phyloP scores from a whole-genome alignment of 345 rosid species.

The Nasturtium officinale region DNA sequence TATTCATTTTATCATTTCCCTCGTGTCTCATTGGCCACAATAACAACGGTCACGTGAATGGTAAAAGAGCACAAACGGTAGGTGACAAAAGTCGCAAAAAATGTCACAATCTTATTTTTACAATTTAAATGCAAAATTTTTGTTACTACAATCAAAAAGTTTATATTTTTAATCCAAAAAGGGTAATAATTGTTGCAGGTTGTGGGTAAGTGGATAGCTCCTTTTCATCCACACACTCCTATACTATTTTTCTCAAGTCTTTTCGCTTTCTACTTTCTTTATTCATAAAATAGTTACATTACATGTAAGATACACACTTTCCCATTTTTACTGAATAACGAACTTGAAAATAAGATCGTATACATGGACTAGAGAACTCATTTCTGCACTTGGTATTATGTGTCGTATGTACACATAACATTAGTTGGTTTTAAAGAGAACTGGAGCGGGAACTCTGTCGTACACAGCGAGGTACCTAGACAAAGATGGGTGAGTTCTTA shows the following conservation, averaged over 20 bases:
- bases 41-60: conserved; percentile 43
- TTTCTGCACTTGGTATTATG: not conserved
- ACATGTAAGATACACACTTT: conserved; percentile 9
- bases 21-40: conserved; percentile 35
- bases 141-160: conserved; percentile 22
- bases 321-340: not conserved
- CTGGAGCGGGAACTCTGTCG: conserved; percentile 35
- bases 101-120: not conserved
- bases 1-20: not conserved
- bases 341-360: not conserved
- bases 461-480: conserved; percentile 42
- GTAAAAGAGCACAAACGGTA: conserved; percentile 37
- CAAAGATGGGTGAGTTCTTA: conserved; percentile 29
- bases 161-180: conserved; percentile 23
- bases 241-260: conserved; percentile 7
- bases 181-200: conserved; percentile 41
- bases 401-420: conserved; percentile 2
- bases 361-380: not conserved
- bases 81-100: conserved; percentile 31
- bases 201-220: conserved; percentile 33
- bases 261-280: conserved; percentile 39
- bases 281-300: not conserved
- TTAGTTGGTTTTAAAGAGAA: conserved; percentile 22
- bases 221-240: conserved; percentile 34
- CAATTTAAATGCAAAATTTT: conserved; percentile 5